phyloP scores from a whole-genome alignment of 345 rosid species.

The Murraya koenigii region DNA sequence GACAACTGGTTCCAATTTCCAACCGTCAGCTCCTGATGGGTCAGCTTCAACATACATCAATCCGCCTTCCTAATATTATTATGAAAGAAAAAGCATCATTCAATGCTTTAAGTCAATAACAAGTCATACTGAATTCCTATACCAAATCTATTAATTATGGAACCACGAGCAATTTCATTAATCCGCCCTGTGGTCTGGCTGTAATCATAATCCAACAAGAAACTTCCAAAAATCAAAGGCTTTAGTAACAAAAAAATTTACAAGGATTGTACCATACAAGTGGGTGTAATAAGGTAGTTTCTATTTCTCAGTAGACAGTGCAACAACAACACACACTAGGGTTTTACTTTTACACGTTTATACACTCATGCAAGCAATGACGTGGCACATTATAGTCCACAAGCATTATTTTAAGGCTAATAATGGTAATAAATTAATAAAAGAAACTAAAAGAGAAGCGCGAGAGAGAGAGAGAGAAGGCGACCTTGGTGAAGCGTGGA shows the following conservation, averaged over 20 bases:
- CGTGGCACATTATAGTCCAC: background rate
- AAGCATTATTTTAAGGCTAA: background rate
- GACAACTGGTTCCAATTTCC: conserved; percentile 68
- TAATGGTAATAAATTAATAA: background rate
- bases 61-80: conserved; percentile 47
- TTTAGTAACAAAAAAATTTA: too few relatives aligned
- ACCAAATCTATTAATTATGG: too few relatives aligned
- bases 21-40: conserved; percentile 62
- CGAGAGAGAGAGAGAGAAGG: background rate
- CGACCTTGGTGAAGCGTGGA: conserved; percentile 74
- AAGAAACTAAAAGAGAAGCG: background rate
- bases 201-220: background rate
- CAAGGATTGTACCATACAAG: too few relatives aligned
- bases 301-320: too few relatives aligned
- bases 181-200: background rate
- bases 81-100: background rate
- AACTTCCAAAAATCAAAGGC: background rate
- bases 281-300: too few relatives aligned
- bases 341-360: background rate
- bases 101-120: background rate
- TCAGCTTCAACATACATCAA: conserved; percentile 68
- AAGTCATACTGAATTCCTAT: background rate
- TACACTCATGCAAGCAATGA: background rate
- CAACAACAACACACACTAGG: background rate
- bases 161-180: background rate